These are phyloP conservation scores for Citrus reticulata DNA, from an alignment of 345 rosid genomes.

Conservation along the genomic window DNA sequence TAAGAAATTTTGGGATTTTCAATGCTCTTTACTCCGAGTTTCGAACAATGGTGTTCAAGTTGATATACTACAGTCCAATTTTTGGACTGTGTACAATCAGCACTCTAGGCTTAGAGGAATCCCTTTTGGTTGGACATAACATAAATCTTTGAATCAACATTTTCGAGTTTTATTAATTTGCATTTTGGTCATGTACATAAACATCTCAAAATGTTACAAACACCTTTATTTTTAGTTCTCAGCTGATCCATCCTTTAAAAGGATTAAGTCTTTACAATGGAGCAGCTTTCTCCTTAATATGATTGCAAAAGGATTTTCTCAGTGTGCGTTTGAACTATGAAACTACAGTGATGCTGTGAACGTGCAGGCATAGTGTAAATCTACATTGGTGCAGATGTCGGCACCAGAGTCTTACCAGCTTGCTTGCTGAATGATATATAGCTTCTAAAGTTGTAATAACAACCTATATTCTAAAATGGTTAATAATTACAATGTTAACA, in stretches of 20 bases:
- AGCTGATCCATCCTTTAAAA: no score
- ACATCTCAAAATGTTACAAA: background rate
- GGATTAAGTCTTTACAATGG: no score
- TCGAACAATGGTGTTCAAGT: background rate
- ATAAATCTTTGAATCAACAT: background rate
- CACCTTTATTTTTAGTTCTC: no score
- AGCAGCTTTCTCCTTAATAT: no score
- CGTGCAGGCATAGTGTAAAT: no score
- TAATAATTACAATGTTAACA: no score
- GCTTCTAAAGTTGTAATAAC: no score
- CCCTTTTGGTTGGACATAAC: background rate
- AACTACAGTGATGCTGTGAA: no score
- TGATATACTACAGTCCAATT: slow-evolving; percentile 9
- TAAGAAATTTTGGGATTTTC: slow-evolving; percentile 6
- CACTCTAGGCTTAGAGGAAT: background rate
- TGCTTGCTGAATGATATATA: no score
- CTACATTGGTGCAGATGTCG: background rate
- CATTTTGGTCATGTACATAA: background rate
- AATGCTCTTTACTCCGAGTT: slow-evolving; percentile 10
- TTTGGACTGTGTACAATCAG: background rate
- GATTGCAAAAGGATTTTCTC: no score
- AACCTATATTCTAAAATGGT: no score
- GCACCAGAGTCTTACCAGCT: background rate
- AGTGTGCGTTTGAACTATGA: no score
- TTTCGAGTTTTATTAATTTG: background rate